Conservation (phyloP, 345 rosid genomes). For the Cardamine chenopodiifolia region DNA sequence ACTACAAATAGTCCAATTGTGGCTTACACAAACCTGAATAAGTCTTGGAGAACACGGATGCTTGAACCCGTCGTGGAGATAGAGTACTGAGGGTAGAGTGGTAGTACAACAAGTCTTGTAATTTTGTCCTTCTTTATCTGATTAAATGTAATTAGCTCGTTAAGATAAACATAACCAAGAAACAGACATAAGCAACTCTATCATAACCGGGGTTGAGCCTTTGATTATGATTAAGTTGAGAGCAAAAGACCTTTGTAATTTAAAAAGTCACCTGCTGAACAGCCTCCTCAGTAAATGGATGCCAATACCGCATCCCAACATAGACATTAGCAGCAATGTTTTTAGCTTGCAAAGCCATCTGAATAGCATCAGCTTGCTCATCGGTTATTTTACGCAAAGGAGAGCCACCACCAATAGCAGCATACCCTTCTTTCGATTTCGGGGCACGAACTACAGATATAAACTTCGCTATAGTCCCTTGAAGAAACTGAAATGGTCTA, state of each 20-base stretch:
- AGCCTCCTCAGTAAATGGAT: slow-evolving; percentile 92
- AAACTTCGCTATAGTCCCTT: slow-evolving; percentile 70
- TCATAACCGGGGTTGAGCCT: neutral
- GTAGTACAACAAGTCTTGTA: slow-evolving; percentile 88
- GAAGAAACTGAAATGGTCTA: slow-evolving; percentile 80
- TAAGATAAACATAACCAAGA: slow-evolving; percentile 13
- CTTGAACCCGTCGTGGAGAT: slow-evolving; percentile 97
- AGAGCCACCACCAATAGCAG: slow-evolving; percentile 96
- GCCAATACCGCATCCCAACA: slow-evolving; percentile 94
- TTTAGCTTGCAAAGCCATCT: slow-evolving; percentile 66
- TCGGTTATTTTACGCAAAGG: slow-evolving; percentile 84
- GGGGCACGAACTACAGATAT: slow-evolving; percentile 88
- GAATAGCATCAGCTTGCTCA: slow-evolving; percentile 84
- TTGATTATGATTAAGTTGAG: no score
- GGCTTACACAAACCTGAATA: slow-evolving; percentile 58
- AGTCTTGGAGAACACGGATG: slow-evolving; percentile 70
- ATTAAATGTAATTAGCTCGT: slow-evolving; percentile 1
- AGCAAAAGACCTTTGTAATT: neutral
- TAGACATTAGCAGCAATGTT: slow-evolving; percentile 63
- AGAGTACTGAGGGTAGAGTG: slow-evolving; percentile 94
- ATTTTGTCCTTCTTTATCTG: slow-evolving; percentile 82
- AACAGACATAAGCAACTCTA: neutral
- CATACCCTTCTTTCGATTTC: slow-evolving; percentile 94
- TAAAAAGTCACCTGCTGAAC: slow-evolving; percentile 65
- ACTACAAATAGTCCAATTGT: neutral